Evolutionary conservation across 2,329 filamentous ascomycete species (phyloP).

Genomic region (Botrytis cinerea): DNA sequence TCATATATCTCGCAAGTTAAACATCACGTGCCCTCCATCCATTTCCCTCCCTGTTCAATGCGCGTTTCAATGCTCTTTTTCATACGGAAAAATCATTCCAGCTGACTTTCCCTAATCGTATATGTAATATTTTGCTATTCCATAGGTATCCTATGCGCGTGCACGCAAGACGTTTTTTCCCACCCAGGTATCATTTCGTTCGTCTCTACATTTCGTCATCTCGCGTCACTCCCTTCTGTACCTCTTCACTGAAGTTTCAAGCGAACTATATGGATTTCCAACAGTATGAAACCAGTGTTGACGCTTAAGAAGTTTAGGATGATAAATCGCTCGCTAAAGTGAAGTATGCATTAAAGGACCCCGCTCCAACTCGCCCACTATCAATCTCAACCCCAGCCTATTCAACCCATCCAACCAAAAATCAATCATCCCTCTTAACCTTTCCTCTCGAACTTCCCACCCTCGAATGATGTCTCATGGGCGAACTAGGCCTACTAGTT

Average conservation of each 20-base stretch:
- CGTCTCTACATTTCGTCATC: conserved; percentile 1
- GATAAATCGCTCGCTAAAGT: background rate
- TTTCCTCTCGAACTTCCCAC: conserved; percentile 44
- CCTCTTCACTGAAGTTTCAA: background rate
- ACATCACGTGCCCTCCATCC: background rate
- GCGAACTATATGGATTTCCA: background rate
- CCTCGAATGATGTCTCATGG: conserved; percentile 47
- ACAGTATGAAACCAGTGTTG: background rate
- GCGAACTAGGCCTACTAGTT: conserved; percentile 54
- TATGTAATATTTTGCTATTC: conserved; percentile 11
- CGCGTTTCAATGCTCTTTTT: background rate
- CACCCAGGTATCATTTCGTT: conserved; percentile 5
- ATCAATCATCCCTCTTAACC: conserved; percentile 44
- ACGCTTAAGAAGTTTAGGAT: background rate
- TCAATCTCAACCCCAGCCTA: background rate
- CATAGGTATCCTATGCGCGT: conserved; percentile 11
- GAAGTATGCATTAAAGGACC: background rate
- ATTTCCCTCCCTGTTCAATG: background rate
- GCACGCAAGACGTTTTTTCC: conserved; percentile 23
- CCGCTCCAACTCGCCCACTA: background rate
- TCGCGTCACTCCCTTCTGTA: background rate
- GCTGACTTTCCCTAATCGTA: background rate
- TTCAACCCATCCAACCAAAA: background rate
- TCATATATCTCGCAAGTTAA: background rate
- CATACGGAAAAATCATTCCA: background rate